A percentile compares a stretch with the other conserved stretches of the same genome.
Conservation (phyloP, 257 asterid species). For the Jasminum sambac region DNA sequence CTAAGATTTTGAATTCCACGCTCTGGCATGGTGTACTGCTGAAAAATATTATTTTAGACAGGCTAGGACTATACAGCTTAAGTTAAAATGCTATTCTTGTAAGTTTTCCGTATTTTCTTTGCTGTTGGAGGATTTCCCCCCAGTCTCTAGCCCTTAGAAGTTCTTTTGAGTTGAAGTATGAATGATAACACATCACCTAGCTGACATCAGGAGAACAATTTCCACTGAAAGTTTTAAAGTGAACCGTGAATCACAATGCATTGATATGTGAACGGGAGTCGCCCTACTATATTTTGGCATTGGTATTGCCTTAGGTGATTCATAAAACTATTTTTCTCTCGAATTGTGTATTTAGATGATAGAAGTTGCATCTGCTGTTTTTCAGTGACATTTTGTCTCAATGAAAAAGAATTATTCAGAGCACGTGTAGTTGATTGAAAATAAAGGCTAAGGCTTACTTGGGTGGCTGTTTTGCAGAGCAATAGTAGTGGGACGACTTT, state of each 20-base stretch:
- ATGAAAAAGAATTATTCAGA: not conserved
- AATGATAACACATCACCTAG: not conserved
- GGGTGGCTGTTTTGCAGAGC: not conserved
- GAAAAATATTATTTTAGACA: not conserved
- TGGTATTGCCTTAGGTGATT: not conserved
- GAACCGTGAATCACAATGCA: not conserved
- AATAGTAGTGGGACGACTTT: not conserved
- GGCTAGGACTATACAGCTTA: not conserved
- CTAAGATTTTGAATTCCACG: not conserved
- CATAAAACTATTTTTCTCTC: not conserved
- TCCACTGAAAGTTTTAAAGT: not conserved
- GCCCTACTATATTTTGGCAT: not conserved
- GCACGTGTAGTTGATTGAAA: not conserved
- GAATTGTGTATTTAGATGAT: constrained; percentile 1
- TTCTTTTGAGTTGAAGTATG: not conserved
- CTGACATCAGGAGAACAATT: not conserved
- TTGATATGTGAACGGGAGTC: not conserved
- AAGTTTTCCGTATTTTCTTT: not conserved
- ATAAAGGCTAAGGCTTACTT: not conserved
- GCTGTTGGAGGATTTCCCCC: not conserved
- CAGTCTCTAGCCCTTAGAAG: not conserved
- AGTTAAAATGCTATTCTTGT: not conserved
- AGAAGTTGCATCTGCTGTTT: not conserved
- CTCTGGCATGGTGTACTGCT: not conserved
- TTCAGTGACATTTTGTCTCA: not conserved